Evolutionary conservation across 2,329 filamentous ascomycete species (phyloP), one percentile per base, ranked within the genome.

Genomic region (Fusarium albidum): DNA sequence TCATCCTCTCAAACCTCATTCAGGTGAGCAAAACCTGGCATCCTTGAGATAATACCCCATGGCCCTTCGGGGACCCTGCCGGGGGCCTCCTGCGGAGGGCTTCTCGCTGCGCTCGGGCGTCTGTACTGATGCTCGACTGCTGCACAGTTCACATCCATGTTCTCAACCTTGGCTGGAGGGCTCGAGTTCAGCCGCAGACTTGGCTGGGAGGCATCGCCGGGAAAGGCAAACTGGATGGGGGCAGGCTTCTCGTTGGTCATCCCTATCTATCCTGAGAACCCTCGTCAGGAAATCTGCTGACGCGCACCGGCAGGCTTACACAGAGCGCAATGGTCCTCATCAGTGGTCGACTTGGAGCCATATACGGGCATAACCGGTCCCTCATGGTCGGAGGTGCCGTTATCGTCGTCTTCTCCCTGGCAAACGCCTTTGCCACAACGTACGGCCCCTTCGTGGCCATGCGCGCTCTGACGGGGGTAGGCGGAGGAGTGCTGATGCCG

Each of bases 251-350:
- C 72, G 71, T 73, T 58, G 17, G 66, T 66, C 28, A 17, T 21
- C 21, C 7, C 7, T 7, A 21, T 21, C 21, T 7, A 21, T 7
- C 21, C 5, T 4, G 21, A 7, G 6, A 6, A 9, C n/a, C 13
- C 14, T 8, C 9, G 14, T 33, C 21, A n/a, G n/a, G n/a, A n/a
- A n/a, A 18, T 14, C 17, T 14, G n/a, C 21, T 10, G 4, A 26
- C 5, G 9, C 38, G 38, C 9, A 46, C 21, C 32, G n/a, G 4
- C 27, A 79, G 76, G 2, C 66, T 82, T n/a, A 76, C 79, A 0
- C 78, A 81, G 53, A 75, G 80, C 4, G 75, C 79, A 4, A 82
- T 83, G 61, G 79, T 83, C 27, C 69, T 84, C 3, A 72, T 80
- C n/a, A 77, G 74, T 13, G 81, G 81, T 12, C 75, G 81, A 2